Percentiles rank a stretch among this genome's conserved stretches.
phyloP scores from a whole-genome alignment of 345 rosid genomes.

The Salix viminalis region DNA sequence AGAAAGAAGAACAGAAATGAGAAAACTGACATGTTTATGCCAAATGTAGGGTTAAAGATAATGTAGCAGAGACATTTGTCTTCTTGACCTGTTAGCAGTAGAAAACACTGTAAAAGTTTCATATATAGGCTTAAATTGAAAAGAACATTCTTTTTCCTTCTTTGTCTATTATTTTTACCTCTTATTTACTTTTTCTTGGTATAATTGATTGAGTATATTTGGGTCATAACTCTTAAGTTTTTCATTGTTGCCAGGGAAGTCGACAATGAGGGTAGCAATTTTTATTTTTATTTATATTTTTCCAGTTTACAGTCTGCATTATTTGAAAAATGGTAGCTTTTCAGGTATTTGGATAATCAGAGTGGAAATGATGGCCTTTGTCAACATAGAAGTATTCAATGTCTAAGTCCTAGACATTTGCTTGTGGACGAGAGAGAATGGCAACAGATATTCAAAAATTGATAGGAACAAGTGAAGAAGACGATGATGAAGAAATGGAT shows the following conservation, averaged over 20 bases:
- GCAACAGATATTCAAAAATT: slow-evolving; percentile 79
- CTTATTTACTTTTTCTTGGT: neutral
- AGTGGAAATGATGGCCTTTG: slow-evolving; percentile 22
- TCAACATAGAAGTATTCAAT: slow-evolving; percentile 10
- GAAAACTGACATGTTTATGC: neutral
- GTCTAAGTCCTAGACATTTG: slow-evolving; percentile 18
- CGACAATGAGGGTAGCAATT: slow-evolving; percentile 2
- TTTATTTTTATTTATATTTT: neutral
- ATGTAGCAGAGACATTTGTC: neutral
- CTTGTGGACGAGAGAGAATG: slow-evolving; percentile 38
- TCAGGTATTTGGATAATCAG: slow-evolving; percentile 5
- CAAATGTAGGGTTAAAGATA: neutral
- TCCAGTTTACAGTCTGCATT: slow-evolving; percentile 11
- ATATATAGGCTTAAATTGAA: neutral
- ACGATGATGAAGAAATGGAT: slow-evolving; percentile 86
- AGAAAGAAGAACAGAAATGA: neutral
- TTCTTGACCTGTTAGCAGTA: neutral
- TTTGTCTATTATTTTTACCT: slow-evolving; percentile 5
- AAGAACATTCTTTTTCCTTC: neutral
- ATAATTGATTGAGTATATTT: neutral
- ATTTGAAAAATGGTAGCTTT: slow-evolving; percentile 12
- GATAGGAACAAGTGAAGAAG: slow-evolving; percentile 74
- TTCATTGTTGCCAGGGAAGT: slow-evolving; percentile 19
- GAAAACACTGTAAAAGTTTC: neutral
- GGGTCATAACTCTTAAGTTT: slow-evolving; percentile 14